Percentiles rank a stretch among this genome's conserved stretches.
These are phyloP conservation scores for Wickerhamomyces hampshirensis DNA, from an alignment of 805 yeast genomes.

Conservation along the genomic window DNA sequence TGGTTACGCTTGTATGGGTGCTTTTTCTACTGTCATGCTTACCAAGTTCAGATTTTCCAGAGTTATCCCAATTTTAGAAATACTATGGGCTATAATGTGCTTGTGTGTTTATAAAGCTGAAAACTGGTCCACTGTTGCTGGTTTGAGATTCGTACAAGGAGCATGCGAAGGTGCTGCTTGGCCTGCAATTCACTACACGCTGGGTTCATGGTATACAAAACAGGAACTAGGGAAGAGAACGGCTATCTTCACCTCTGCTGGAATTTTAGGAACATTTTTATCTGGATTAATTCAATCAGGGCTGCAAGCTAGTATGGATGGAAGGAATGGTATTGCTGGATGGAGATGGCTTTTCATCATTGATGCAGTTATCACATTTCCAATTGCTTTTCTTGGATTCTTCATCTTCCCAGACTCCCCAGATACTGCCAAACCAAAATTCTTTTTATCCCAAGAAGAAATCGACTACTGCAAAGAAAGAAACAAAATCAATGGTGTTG, in stretches of 20 bases:
- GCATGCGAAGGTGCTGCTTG: conserved; percentile 15
- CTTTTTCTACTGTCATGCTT: conserved; percentile 2
- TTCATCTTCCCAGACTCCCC: conserved; percentile 38
- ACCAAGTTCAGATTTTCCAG: conserved; percentile 4
- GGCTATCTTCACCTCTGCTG: conserved; percentile 12
- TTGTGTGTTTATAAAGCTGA: conserved; percentile 24
- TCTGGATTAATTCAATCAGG: conserved; percentile 42
- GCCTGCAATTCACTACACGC: conserved; percentile 14
- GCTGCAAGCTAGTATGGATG: conserved; percentile 31
- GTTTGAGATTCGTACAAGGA: conserved; percentile 58
- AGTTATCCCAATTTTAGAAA: conserved; percentile 7
- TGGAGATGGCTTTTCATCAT: conserved; percentile 36
- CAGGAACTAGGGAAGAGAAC: conserved; percentile 14
- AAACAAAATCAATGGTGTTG: conserved; percentile 14
- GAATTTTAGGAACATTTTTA: conserved; percentile 12
- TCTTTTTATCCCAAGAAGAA: conserved; percentile 15
- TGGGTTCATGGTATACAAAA: conserved; percentile 13
- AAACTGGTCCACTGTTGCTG: conserved; percentile 29
- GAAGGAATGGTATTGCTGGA: conserved; percentile 31
- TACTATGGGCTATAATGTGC: conserved; percentile 42
- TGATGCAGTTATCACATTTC: conserved; percentile 42
- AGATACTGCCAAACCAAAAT: conserved; percentile 21
- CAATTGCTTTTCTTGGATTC: conserved; percentile 46
- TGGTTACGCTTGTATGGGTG: conserved; percentile 5
- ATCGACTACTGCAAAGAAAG: conserved; percentile 10